Evolutionary conservation across 148 eudicot species (phyloP).

Genomic region (Rhododendron williamsianum): DNA sequence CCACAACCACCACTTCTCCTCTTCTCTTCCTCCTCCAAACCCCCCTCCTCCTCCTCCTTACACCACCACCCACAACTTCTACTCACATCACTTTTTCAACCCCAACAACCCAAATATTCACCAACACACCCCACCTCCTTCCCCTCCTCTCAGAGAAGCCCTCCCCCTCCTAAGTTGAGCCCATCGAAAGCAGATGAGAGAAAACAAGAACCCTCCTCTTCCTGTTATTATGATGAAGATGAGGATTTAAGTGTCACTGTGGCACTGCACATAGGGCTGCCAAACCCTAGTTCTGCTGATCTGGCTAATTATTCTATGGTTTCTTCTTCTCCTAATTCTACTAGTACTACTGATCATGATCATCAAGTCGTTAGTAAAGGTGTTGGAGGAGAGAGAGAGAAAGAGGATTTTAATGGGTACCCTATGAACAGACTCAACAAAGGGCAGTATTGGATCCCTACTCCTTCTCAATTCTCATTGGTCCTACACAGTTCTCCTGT

Average conservation of each 20-base stretch:
- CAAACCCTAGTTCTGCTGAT: constrained; percentile 87
- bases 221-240: constrained; percentile 21
- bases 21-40: constrained; percentile 13
- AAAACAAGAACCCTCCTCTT: constrained; percentile 12
- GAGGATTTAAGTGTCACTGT: constrained; percentile 50
- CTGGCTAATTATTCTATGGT: constrained; percentile 36
- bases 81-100: constrained; percentile 9
- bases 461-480: constrained; percentile 94
- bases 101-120: constrained; percentile 5
- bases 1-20: not conserved
- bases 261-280: constrained; percentile 79
- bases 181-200: constrained; percentile 20
- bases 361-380: constrained; percentile 6
- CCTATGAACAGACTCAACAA: constrained; percentile 51
- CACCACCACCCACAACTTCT: constrained; percentile 7
- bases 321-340: constrained; percentile 16
- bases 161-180: constrained; percentile 51
- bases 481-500: constrained; percentile 95
- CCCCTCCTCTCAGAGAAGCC: constrained; percentile 61
- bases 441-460: constrained; percentile 96
- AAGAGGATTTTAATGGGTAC: constrained; percentile 26
- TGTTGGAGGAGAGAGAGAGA: constrained; percentile 13
- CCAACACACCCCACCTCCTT: constrained; percentile 28
- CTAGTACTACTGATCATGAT: not conserved
- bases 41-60: constrained; percentile 12